Evolutionary conservation across 108 stramenopile genomes (phyloP), one percentile per base, ranked within the genome.

Genomic region (Nitzschia putrida): DNA sequence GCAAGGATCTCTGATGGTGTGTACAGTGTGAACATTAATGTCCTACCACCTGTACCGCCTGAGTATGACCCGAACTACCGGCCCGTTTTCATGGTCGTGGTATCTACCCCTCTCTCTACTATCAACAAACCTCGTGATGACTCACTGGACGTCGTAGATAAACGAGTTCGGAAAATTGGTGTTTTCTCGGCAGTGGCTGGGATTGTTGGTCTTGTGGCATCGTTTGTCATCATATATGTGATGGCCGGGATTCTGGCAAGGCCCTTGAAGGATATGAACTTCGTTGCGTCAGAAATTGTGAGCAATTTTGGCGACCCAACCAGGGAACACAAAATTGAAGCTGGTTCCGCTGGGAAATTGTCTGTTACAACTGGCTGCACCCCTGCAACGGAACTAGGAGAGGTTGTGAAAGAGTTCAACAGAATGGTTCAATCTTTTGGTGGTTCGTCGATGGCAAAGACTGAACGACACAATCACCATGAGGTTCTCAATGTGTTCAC

Each of bases 381-480:
- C 7, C 79, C 76, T 23, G 73, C 63, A 29, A 83, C 79, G 9
- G 83, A 83, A 49, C 53, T 83, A 12, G 59, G 60, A 38, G 75
- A 56, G 7, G 75, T 80, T 18, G 64, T 66, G 2, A 23, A 29
- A 9, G 78, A 83, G 43, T 80, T 80, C 42, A 51, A 68, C 34
- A 72, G 66, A 47, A 73, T 80, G 78, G 76, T 83, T 13, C 43
- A 21, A 6, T 55, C 52, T 0, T 83, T 83, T 64, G 79, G 79
- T 64, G 76, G 69, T 8, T 40, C 59, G 20, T 45, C 56, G 29
- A 68, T 69, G 54, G 69, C 69, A 1, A 70, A 77, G 58, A 45
- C 65, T 8, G 77, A 67, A 24, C 64, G 57, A 18, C 20, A 65
- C 43, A 68, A 61, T 39, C 64, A 57, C 16, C 53, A 66, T 18